Evolutionary conservation across 75 land plant genomes (phyloP).

Genomic region (Adiantum capillusveneris): DNA sequence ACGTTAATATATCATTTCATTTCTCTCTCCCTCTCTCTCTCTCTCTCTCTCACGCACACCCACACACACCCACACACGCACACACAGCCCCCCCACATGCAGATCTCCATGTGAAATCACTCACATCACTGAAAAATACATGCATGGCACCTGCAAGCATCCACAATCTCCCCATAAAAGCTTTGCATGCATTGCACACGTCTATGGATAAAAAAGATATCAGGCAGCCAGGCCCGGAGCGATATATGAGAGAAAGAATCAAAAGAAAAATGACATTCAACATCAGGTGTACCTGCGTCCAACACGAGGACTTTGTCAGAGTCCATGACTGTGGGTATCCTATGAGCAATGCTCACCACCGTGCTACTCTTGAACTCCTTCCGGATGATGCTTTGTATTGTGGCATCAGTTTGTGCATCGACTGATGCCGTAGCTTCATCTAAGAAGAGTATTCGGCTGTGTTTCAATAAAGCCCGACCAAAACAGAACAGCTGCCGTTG

Average conservation of each 20-base stretch:
- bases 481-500: constrained; percentile 90
- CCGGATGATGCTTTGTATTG: constrained; percentile 66
- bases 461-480: constrained; percentile 77
- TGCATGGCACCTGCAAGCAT: too few relatives aligned
- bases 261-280: not conserved
- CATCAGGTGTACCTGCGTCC: constrained; percentile 58
- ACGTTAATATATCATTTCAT: too few relatives aligned
- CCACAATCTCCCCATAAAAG: too few relatives aligned
- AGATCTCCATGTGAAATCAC: too few relatives aligned
- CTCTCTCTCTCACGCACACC: too few relatives aligned
- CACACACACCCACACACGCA: too few relatives aligned
- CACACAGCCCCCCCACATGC: too few relatives aligned
- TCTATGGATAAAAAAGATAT: not conserved
- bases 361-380: constrained; percentile 70
- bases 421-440: constrained; percentile 98
- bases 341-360: constrained; percentile 88
- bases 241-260: not conserved
- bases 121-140: too few relatives aligned
- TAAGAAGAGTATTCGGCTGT: constrained; percentile 60
- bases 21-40: too few relatives aligned
- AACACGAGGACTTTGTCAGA: constrained; percentile 77
- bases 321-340: constrained; percentile 96
- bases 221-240: not conserved
- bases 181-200: too few relatives aligned
- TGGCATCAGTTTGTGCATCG: constrained; percentile 83